Evolutionary conservation across 345 rosid genomes (phyloP).

Genomic region (Gossypium stocksii): DNA sequence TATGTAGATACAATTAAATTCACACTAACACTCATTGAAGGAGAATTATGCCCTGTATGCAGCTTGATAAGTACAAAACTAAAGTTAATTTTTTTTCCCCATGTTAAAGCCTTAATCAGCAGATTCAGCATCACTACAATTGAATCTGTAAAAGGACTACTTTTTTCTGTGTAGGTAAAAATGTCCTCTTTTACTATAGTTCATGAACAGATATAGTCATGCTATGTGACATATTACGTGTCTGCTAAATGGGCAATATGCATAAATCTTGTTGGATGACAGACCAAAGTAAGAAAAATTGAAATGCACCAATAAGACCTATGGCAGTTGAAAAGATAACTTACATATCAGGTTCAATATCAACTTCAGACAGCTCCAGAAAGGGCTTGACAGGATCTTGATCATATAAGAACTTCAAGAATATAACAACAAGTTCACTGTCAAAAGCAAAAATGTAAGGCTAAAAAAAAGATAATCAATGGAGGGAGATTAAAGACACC

Average conservation of each 20-base stretch:
- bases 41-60: neutral
- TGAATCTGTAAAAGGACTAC: neutral
- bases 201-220: neutral
- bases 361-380: constrained; percentile 54
- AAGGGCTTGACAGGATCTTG: constrained; percentile 86
- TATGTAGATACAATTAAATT: neutral
- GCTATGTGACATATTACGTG: neutral
- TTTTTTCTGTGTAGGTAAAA: neutral
- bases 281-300: neutral
- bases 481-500: constrained; percentile 14
- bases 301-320: neutral
- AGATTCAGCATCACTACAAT: neutral
- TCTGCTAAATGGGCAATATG: neutral
- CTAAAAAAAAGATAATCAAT: constrained; percentile 11
- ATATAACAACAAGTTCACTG: constrained; percentile 87
- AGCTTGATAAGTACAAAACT: neutral
- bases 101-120: neutral
- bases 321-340: constrained; percentile 28
- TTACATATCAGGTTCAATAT: constrained; percentile 68
- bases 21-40: neutral
- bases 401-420: constrained; percentile 84
- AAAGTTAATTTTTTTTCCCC: neutral
- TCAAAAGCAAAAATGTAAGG: constrained; percentile 28
- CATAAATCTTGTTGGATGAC: neutral
- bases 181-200: neutral